Evolutionary conservation across 345 rosid genomes (phyloP).

Genomic region (Hibiscus trionum): DNA sequence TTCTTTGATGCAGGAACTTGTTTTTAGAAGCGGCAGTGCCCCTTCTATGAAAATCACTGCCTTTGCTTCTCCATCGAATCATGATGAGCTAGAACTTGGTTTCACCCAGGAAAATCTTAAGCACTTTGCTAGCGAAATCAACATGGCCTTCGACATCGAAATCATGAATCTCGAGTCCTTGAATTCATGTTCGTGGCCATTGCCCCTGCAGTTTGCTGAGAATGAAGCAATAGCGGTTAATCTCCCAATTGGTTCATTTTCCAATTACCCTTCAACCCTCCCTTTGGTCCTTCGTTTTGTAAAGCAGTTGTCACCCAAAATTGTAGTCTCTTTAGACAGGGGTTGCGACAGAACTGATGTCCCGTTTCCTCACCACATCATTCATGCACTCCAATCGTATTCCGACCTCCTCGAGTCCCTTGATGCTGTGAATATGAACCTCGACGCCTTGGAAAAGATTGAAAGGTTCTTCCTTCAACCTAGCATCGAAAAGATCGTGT

Average conservation of each 20-base stretch:
- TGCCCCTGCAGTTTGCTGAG: slow-evolving; percentile 20
- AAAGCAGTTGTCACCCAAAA: slow-evolving; percentile 70
- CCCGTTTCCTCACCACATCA: slow-evolving; percentile 65
- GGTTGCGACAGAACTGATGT: slow-evolving; percentile 75
- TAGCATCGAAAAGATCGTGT: slow-evolving; percentile 49
- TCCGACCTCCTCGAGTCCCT: slow-evolving; percentile 65
- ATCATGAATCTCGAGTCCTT: slow-evolving; percentile 51
- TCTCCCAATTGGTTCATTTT: slow-evolving; percentile 55
- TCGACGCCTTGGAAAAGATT: slow-evolving; percentile 68
- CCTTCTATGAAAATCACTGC: slow-evolving; percentile 64
- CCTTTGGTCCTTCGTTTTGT: slow-evolving; percentile 58
- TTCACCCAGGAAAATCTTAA: slow-evolving; percentile 70
- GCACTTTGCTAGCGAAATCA: slow-evolving; percentile 62
- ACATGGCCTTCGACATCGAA: slow-evolving; percentile 58
- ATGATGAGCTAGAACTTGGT: slow-evolving; percentile 54
- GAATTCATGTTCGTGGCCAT: slow-evolving; percentile 39
- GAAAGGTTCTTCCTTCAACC: slow-evolving; percentile 78
- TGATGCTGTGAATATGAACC: slow-evolving; percentile 67
- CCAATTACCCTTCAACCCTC: slow-evolving; percentile 42
- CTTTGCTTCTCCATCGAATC: slow-evolving; percentile 47
- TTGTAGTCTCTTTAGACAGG: slow-evolving; percentile 70
- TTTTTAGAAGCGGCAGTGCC: slow-evolving; percentile 40
- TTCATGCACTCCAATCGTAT: slow-evolving; percentile 62
- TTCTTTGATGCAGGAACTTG: slow-evolving; percentile 88
- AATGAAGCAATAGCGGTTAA: slow-evolving; percentile 66